Conservation (phyloP, 2,329 filamentous ascomycete genomes). For the Aureobasidium uvarum region DNA sequence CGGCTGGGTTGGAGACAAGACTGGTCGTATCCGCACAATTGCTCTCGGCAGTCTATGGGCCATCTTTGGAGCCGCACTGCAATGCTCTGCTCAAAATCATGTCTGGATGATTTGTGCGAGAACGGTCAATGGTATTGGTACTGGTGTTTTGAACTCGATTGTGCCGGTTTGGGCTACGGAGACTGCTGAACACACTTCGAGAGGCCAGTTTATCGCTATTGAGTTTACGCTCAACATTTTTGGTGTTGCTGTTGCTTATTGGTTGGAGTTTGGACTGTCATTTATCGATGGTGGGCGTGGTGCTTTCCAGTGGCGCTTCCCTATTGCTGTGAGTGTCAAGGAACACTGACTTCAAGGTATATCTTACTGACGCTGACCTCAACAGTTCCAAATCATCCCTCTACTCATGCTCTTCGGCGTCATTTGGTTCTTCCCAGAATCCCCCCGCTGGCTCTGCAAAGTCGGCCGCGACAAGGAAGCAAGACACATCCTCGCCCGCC, state of each 20-base stretch:
- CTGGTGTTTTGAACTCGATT: slow-evolving; percentile 68
- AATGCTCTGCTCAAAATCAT: slow-evolving; percentile 64
- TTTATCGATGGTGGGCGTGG: slow-evolving; percentile 60
- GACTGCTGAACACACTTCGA: slow-evolving; percentile 64
- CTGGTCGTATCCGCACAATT: slow-evolving; percentile 64
- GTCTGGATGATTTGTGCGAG: slow-evolving; percentile 65
- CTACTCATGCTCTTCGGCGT: slow-evolving; percentile 56
- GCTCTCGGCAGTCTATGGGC: slow-evolving; percentile 53
- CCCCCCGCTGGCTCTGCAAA: slow-evolving; percentile 66
- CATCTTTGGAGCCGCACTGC: slow-evolving; percentile 57
- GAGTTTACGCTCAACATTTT: slow-evolving; percentile 74
- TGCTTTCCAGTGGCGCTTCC: slow-evolving; percentile 55
- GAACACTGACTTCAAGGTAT: no score
- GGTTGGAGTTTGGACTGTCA: slow-evolving; percentile 54
- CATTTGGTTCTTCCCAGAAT: slow-evolving; percentile 69
- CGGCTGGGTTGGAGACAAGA: slow-evolving; percentile 62
- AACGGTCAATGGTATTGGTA: slow-evolving; percentile 37
- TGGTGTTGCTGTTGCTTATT: slow-evolving; percentile 56
- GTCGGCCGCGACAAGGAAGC: slow-evolving; percentile 66
- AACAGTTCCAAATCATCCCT: slow-evolving; percentile 62
- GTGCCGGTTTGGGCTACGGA: slow-evolving; percentile 71
- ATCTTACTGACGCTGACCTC: slow-evolving; percentile 62
- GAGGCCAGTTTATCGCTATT: slow-evolving; percentile 67
- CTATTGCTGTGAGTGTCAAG: slow-evolving; percentile 36
- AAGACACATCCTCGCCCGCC: slow-evolving; percentile 59